Evolutionary conservation across 164 flowering plant species (phyloP).

Genomic region (Vitis vinifera): DNA sequence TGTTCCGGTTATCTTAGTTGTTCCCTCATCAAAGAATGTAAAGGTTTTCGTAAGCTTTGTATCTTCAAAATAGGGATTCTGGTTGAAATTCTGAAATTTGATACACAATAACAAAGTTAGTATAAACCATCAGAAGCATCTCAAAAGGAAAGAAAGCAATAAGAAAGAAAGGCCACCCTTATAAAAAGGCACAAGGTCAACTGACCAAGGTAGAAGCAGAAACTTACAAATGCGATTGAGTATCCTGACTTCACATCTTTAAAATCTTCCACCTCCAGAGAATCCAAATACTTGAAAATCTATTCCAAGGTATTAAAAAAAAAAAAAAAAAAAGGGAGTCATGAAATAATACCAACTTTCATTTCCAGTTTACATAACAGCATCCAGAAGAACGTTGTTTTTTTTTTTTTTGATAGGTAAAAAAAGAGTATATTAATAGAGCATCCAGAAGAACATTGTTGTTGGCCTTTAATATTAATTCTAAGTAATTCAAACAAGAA

Average conservation of each 20-base stretch:
- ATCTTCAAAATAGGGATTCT: conserved; percentile 72
- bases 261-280: conserved; percentile 35
- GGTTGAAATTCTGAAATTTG: conserved; percentile 48
- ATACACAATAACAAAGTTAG: not conserved
- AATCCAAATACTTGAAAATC: conserved; percentile 46
- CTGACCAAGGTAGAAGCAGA: not conserved
- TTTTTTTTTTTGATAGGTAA: too few relatives aligned
- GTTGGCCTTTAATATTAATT: too few relatives aligned
- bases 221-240: conserved; percentile 19
- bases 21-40: conserved; percentile 61
- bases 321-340: not conserved
- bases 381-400: not conserved
- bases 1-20: conserved; percentile 52
- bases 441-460: not conserved
- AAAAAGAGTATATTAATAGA: not conserved
- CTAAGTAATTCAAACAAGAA: too few relatives aligned
- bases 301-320: conserved; percentile 5
- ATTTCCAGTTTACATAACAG: not conserved
- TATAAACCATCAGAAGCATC: not conserved
- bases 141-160: not conserved
- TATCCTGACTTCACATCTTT: conserved; percentile 25
- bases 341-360: not conserved
- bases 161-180: not conserved
- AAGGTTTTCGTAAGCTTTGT: conserved; percentile 58
- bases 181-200: not conserved